Base-by-base conservation (phyloP, 2,329 filamentous ascomycete species). In the Acrodontium crateriforme region DNA sequence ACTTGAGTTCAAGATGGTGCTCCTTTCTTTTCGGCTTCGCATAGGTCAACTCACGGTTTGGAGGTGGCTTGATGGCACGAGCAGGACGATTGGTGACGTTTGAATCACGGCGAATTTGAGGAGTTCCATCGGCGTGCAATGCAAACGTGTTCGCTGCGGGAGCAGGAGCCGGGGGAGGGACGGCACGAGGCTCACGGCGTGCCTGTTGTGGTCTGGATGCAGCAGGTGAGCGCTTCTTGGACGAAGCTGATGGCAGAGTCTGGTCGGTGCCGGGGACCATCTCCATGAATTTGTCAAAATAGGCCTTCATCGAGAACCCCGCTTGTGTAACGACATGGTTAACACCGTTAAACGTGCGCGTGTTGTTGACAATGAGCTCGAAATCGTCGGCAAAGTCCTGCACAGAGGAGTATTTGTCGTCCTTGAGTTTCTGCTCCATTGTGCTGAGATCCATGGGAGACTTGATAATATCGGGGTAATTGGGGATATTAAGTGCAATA, bases 1-100 rank as follows among this genome's bases (percentile, higher is more conserved):
- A 98, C 41, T 79, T 83, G 30, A 95, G 65, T 54, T 95, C 87
- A 21, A 81, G 74, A 40, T 84, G 77, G 37, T 79, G 74, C 60
- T 87, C 89, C 72, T 93, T 80, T 58, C 75, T 85, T 62, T 91
- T 91, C 8, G 83, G 81, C 49, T 84, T 82, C 11, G 76, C 71
- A 50, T 94, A 95, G 6, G 85, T 78, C n/a, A 94, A 67, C 49
- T 95, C 89, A 41, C 87, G 85, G 36, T 77, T 74, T 47, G 87
- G 85, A 0, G 89, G 84, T 6, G 85, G 80, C 45, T 93, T 83
- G 30, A 95, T 93, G 9, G 87, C 83, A 29, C 89, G 78, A 63
- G 94, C 94, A 8, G 87, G 85, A 28, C 89, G 73, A 31, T 76
- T 78, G 41, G 84, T 81, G 4, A 8, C 25, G 4, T 69, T 78